phyloP scores from a whole-genome alignment of 2,329 filamentous ascomycete genomes.

The Raffaelea deltoideospora region DNA sequence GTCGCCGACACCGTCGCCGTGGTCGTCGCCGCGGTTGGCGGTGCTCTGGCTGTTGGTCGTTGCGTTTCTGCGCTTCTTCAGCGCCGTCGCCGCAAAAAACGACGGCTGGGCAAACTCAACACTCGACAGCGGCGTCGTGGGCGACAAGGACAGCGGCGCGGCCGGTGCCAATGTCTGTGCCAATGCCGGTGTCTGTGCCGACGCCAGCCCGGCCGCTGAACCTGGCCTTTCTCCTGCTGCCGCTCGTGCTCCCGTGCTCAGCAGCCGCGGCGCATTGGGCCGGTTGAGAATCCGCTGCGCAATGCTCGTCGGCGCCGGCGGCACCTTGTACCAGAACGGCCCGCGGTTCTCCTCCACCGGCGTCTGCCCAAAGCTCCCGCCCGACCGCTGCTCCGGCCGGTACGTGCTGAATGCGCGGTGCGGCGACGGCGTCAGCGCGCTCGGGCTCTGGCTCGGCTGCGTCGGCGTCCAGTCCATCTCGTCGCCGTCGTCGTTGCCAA shows the following conservation, averaged over 20 bases:
- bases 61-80: background rate
- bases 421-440: constrained; percentile 21
- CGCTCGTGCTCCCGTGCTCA: constrained; percentile 18
- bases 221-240: too few species aligned
- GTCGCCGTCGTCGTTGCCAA: constrained; percentile 25
- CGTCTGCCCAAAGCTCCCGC: constrained; percentile 28
- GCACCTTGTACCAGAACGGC: constrained; percentile 57
- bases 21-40: background rate
- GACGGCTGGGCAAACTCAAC: constrained; percentile 30
- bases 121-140: background rate
- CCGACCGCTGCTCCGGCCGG: constrained; percentile 21
- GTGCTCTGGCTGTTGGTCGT: too few species aligned
- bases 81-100: constrained; percentile 36
- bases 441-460: constrained; percentile 17
- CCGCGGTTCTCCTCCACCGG: constrained; percentile 27
- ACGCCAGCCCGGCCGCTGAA: background rate
- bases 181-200: background rate
- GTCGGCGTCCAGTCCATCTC: constrained; percentile 65
- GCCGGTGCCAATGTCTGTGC: background rate
- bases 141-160: background rate
- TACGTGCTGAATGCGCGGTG: constrained; percentile 39
- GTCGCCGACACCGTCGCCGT: background rate
- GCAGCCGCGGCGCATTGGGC: constrained; percentile 37
- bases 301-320: constrained; percentile 51
- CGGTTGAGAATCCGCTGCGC: constrained; percentile 48